Conservation (phyloP, 306 rosid genomes). For the Myrica gale region DNA sequence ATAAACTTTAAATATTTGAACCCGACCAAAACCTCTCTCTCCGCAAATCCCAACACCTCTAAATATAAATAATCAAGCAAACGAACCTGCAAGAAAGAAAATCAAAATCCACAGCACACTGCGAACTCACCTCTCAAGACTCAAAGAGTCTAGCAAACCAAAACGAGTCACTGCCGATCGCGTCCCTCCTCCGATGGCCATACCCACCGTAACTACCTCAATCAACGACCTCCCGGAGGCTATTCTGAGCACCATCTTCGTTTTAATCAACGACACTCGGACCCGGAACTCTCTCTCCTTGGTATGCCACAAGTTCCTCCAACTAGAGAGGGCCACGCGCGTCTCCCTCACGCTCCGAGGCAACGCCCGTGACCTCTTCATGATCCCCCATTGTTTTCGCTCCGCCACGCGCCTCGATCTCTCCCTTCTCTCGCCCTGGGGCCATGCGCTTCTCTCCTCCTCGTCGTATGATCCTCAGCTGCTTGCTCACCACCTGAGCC, state of each 20-base stretch:
- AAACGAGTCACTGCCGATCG: no score
- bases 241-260: slow-evolving; percentile 46
- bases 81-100: no score
- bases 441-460: slow-evolving; percentile 67
- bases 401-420: slow-evolving; percentile 64
- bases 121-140: no score
- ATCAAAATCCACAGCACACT: no score
- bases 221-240: slow-evolving; percentile 71
- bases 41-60: not conserved
- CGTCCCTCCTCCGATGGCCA: no score
- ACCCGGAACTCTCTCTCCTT: slow-evolving; percentile 68
- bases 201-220: not conserved
- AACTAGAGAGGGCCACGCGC: slow-evolving; percentile 68
- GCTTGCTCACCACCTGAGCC: slow-evolving; percentile 60
- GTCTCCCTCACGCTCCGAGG: slow-evolving; percentile 68
- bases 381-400: slow-evolving; percentile 62
- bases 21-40: no score
- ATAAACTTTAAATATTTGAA: no score
- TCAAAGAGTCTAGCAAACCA: no score
- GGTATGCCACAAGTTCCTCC: slow-evolving; percentile 50
- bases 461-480: slow-evolving; percentile 41
- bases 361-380: slow-evolving; percentile 77
- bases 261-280: slow-evolving; percentile 54
- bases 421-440: slow-evolving; percentile 83
- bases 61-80: no score